Conservation (phyloP, 306 rosid genomes). For the Gillenia trifoliata region DNA sequence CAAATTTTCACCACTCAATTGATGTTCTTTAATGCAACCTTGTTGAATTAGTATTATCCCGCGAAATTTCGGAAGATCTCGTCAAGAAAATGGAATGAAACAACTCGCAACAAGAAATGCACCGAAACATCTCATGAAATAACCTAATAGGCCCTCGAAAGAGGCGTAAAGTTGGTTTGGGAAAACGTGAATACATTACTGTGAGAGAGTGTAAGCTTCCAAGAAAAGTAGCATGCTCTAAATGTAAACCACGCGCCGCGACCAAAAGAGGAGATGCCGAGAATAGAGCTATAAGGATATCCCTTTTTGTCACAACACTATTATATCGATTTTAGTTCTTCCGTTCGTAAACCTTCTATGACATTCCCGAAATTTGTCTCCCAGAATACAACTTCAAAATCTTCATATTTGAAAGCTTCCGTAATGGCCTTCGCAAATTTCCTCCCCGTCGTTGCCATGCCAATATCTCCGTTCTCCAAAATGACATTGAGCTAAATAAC, state of each 20-base stretch:
- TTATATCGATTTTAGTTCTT: constrained; percentile 11
- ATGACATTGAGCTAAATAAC: too few relatives aligned
- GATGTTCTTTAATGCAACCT: constrained; percentile 10
- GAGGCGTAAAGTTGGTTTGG: constrained; percentile 21
- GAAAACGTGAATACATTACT: constrained; percentile 17
- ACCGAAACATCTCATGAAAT: constrained; percentile 20
- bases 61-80: constrained; percentile 13
- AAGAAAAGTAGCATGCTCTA: constrained; percentile 25
- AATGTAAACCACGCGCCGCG: constrained; percentile 11
- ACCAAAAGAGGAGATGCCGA: constrained; percentile 24
- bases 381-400: constrained; percentile 24
- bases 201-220: constrained; percentile 12
- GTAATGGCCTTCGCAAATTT: constrained; percentile 8
- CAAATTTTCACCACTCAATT: constrained; percentile 9
- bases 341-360: constrained; percentile 16
- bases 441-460: too few relatives aligned
- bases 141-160: constrained; percentile 25
- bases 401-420: constrained; percentile 26
- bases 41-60: constrained; percentile 14
- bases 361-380: constrained; percentile 21
- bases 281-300: constrained; percentile 10
- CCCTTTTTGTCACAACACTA: constrained; percentile 9
- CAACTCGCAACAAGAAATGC: constrained; percentile 29
- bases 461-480: too few relatives aligned
- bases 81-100: constrained; percentile 7